Percentiles rank a stretch among this genome's conserved stretches.
These are phyloP conservation scores for Beauveria sp. DNA, from an alignment of 2,329 filamentous ascomycete genomes.

Conservation along the genomic window DNA sequence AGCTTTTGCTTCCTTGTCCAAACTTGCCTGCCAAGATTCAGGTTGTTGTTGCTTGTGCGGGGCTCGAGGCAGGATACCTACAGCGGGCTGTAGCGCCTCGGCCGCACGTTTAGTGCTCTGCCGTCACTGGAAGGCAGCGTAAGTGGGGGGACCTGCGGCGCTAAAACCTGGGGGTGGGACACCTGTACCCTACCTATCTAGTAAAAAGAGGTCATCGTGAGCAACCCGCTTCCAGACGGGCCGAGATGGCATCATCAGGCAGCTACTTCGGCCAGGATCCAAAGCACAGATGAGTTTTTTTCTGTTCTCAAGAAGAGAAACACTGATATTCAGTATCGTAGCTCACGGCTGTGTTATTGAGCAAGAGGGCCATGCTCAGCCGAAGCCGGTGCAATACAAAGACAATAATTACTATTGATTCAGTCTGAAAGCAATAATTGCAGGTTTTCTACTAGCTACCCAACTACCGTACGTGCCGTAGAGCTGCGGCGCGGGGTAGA, in stretches of 20 bases:
- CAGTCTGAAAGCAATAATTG: too few relatives aligned
- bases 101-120: neutral
- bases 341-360: too few relatives aligned
- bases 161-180: conserved; percentile 16
- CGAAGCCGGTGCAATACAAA: too few relatives aligned
- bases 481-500: neutral
- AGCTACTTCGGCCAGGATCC: too few relatives aligned
- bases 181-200: neutral
- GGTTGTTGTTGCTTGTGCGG: neutral
- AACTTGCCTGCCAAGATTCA: neutral
- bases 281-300: too few relatives aligned
- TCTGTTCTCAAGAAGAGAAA: too few relatives aligned
- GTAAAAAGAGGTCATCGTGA: neutral
- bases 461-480: neutral
- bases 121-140: neutral
- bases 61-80: neutral
- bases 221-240: neutral
- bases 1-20: too few relatives aligned
- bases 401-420: neutral
- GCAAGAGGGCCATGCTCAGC: too few relatives aligned
- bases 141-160: neutral
- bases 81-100: neutral
- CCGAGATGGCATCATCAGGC: too few relatives aligned
- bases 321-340: too few relatives aligned
- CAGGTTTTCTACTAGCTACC: too few relatives aligned